These are phyloP conservation scores for Saccharomyces uvarum DNA, from an alignment of 1,139 yeast species.

Conservation along the genomic window DNA sequence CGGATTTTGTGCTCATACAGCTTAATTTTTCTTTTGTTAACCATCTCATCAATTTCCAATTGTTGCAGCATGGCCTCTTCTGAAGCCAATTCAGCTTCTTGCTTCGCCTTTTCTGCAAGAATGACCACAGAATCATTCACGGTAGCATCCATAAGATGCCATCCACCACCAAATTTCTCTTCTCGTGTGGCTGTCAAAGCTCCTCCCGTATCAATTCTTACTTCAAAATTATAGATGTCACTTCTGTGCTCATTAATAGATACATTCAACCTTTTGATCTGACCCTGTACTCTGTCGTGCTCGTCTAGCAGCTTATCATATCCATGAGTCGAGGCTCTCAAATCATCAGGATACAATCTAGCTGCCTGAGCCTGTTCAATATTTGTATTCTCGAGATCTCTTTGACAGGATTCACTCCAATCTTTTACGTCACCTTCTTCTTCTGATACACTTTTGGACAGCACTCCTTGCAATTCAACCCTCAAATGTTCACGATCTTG, in stretches of 20 bases:
- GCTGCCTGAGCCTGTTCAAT: neutral
- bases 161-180: constrained; percentile 1
- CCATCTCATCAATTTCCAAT: constrained; percentile 16
- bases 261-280: neutral
- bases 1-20: constrained; percentile 11
- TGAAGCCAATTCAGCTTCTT: constrained; percentile 17
- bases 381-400: neutral
- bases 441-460: constrained; percentile 5
- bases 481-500: constrained; percentile 16
- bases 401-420: constrained; percentile 9
- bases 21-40: constrained; percentile 17
- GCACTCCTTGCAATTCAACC: constrained; percentile 15
- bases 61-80: constrained; percentile 21
- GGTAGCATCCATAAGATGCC: constrained; percentile 9
- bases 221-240: neutral
- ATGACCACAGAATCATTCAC: constrained; percentile 11
- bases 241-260: neutral
- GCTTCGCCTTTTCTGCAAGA: constrained; percentile 15
- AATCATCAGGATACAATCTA: neutral
- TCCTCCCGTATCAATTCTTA: neutral
- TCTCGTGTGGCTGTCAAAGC: neutral
- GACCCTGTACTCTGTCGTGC: neutral
- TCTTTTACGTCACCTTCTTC: constrained; percentile 11
- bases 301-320: neutral
- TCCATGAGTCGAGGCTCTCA: neutral